Conservation (phyloP, 2,329 filamentous ascomycete genomes). For the Neurospora crassa region DNA sequence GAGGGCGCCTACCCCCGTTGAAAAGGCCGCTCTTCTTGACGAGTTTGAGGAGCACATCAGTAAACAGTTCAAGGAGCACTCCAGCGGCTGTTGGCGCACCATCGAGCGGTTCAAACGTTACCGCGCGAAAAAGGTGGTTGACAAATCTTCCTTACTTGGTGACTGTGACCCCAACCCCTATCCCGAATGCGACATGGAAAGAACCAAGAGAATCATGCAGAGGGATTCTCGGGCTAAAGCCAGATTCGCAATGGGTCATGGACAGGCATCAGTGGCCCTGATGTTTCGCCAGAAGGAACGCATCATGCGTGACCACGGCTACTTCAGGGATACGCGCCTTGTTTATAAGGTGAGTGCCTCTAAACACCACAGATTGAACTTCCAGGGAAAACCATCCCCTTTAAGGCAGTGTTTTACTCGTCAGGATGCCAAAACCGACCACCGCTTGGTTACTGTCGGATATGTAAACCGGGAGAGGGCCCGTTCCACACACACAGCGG, state of each 20-base stretch:
- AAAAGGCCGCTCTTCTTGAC: background rate
- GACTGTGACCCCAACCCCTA: background rate
- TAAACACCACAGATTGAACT: background rate
- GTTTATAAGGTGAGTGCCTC: background rate
- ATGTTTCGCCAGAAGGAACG: background rate
- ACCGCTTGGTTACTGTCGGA: background rate
- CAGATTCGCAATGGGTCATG: background rate
- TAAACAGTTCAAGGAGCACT: background rate
- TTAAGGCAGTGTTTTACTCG: background rate
- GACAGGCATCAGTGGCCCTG: background rate
- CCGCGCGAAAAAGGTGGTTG: background rate
- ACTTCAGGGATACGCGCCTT: background rate
- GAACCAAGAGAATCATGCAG: background rate
- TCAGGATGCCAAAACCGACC: background rate
- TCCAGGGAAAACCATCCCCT: background rate
- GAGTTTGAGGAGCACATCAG: background rate
- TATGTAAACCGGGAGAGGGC: background rate
- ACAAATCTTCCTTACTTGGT: background rate
- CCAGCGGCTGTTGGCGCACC: background rate
- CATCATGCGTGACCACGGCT: background rate
- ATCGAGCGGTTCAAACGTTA: background rate
- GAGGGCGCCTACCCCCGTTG: background rate
- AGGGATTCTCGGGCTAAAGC: background rate
- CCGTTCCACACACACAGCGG: background rate
- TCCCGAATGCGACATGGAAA: background rate